A percentile compares a stretch with the other conserved stretches of the same genome.
These are phyloP conservation scores for Grifola frondosa DNA, from an alignment of 1,284 basidiomycete genomes.

Conservation along the genomic window DNA sequence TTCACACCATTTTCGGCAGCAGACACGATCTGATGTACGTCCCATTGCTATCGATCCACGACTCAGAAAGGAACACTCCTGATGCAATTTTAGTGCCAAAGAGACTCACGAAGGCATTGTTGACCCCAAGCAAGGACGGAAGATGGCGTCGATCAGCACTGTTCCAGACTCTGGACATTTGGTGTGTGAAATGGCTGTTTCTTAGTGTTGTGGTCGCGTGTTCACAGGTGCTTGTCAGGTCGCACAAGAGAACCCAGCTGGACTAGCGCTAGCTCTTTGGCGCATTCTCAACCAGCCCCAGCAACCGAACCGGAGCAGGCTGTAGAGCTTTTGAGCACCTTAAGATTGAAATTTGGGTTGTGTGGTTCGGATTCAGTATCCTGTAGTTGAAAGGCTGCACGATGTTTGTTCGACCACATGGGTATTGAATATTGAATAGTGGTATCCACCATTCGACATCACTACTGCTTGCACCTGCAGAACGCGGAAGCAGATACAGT, in stretches of 20 bases:
- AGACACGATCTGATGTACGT: slow-evolving; percentile 11
- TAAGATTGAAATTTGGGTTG: too few species aligned
- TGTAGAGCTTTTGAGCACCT: too few species aligned
- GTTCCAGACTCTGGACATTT: slow-evolving; percentile 11
- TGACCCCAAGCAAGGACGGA: slow-evolving; percentile 3
- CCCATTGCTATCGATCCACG: background rate
- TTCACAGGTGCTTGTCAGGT: background rate
- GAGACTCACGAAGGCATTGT: background rate
- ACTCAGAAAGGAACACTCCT: background rate
- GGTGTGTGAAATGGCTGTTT: background rate
- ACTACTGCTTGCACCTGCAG: too few species aligned
- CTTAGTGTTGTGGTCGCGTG: background rate
- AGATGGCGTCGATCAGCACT: slow-evolving; percentile 5
- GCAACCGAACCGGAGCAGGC: too few species aligned
- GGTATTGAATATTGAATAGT: too few species aligned
- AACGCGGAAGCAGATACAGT: too few species aligned
- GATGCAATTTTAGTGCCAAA: background rate
- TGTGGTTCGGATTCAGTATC: too few species aligned
- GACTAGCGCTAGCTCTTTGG: slow-evolving; percentile 8
- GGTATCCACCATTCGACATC: too few species aligned
- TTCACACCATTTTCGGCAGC: slow-evolving; percentile 14
- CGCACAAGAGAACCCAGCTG: slow-evolving; percentile 10
- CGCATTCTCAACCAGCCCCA: too few species aligned
- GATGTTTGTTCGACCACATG: too few species aligned
- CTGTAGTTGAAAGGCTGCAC: too few species aligned